phyloP scores from a whole-genome alignment of 805 yeast genomes.

The Candida yuanshanica region DNA sequence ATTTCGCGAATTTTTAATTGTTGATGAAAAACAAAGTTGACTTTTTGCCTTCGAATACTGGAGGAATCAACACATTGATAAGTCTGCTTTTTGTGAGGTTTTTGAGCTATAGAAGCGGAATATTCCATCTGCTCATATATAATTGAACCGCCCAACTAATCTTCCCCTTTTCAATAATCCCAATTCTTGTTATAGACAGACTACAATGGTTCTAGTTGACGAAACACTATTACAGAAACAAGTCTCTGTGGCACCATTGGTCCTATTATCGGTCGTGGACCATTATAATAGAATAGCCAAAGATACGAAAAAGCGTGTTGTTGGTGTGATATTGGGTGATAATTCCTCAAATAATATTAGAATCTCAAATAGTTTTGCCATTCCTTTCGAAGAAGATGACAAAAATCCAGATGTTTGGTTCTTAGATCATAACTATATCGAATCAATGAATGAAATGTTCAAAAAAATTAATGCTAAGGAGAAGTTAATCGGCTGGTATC shows the following conservation, averaged over 20 bases:
- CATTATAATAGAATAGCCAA: conserved; percentile 87
- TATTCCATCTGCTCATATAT: neutral
- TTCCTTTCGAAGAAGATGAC: conserved; percentile 97
- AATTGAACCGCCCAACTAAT: neutral
- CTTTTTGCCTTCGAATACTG: neutral
- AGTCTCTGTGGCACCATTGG: conserved; percentile 94
- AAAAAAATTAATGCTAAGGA: conserved; percentile 97
- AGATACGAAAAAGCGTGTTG: conserved; percentile 71
- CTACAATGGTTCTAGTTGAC: conserved; percentile 9
- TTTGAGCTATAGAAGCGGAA: neutral
- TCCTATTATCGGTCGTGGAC: conserved; percentile 88
- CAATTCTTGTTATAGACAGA: neutral
- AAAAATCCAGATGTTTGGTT: conserved; percentile 92
- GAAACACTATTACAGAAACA: conserved; percentile 34
- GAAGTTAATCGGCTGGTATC: conserved; percentile 97
- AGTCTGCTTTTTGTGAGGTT: neutral
- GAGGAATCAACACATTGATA: neutral
- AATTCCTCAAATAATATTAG: conserved; percentile 45
- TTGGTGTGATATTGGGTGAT: conserved; percentile 93
- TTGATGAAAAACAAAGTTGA: neutral
- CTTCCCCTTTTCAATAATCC: neutral
- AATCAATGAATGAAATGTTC: conserved; percentile 96
- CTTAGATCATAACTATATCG: conserved; percentile 92
- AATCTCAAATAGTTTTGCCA: conserved; percentile 90
- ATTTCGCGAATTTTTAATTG: neutral